Evolutionary conservation across 1,139 yeast genomes (phyloP), one percentile per base, ranked within the genome.

Genomic region (Pichia sp.): DNA sequence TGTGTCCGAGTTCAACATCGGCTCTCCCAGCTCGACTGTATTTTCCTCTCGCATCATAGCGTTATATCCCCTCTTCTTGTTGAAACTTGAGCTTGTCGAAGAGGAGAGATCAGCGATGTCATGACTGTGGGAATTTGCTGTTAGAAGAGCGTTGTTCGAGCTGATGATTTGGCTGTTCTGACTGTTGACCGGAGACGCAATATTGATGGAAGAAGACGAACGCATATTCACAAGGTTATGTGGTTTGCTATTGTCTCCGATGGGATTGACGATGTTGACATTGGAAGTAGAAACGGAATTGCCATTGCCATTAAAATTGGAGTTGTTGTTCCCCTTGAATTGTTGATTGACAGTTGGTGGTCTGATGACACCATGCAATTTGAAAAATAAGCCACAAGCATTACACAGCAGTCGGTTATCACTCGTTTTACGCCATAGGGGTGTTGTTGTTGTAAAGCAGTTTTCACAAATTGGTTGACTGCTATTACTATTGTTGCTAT

Each of bases 381-480:
- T 80, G 59, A 77, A 72, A 59, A 80, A 81, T 43, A 81, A 69
- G 0, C 85, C 85, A 69, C 85, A 81, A 0, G 85, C 85, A 64
- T 81, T 81, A 64, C 85, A 81, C 23, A 81, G 67, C 16, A 83
- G 74, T 61, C 80, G 76, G 6, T 82, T 82, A 56, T 74, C 77
- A 30, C 67, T 65, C 7, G 84, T 80, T 61, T 80, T 76, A 46
- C 85, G 70, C 85, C 85, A 81, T 36, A 81, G 67, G 5, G 85
- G 85, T 0, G 85, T 81, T 30, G 81, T 80, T 29, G 76, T 69
- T 1, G 85, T 80, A 54, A 78, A 79, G 65, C 85, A 81, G 64
- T 80, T 80, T 57, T 74, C 72, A 67, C 85, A 81, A 10, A 65
- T 63, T 40, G 69, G 70, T 45, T 66, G 68, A 36, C 56, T 45